Conservation (phyloP, 140 eudicot genomes). For the Bidens hawaiensis region DNA sequence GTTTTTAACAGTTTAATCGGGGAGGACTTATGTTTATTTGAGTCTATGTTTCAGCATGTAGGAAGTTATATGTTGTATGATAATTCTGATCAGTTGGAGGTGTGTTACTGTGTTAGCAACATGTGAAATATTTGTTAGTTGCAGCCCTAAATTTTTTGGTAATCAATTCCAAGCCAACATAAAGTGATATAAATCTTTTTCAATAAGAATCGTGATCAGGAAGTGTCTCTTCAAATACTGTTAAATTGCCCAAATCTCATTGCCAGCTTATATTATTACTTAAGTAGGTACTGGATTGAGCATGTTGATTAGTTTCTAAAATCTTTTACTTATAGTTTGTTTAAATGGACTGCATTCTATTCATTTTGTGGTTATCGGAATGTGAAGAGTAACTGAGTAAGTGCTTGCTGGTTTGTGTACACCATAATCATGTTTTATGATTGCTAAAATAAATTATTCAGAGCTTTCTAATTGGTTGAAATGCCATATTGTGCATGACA, state of each 20-base stretch:
- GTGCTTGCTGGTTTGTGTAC: neutral
- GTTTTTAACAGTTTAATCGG: neutral
- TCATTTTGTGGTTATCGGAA: neutral
- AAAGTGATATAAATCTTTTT: neutral
- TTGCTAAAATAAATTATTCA: neutral
- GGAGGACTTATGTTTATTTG: neutral
- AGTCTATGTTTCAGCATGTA: conserved; percentile 1
- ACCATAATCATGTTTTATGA: neutral
- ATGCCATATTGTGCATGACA: neutral
- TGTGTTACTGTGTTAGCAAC: neutral
- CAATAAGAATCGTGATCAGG: neutral
- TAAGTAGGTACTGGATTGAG: neutral
- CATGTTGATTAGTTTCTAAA: neutral
- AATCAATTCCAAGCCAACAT: neutral
- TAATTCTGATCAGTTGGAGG: neutral
- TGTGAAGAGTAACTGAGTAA: neutral
- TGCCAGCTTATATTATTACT: neutral
- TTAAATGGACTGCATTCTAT: neutral
- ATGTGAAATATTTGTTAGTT: neutral
- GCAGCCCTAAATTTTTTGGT: neutral
- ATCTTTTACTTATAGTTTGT: neutral
- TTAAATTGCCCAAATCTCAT: neutral
- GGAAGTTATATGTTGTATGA: conserved; percentile 1
- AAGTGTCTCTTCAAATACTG: neutral
- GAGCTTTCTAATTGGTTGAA: neutral